Evolutionary conservation across 129 eudicot species (phyloP), one percentile per base, ranked within the genome.

Genomic region (Pittosporum tobira): DNA sequence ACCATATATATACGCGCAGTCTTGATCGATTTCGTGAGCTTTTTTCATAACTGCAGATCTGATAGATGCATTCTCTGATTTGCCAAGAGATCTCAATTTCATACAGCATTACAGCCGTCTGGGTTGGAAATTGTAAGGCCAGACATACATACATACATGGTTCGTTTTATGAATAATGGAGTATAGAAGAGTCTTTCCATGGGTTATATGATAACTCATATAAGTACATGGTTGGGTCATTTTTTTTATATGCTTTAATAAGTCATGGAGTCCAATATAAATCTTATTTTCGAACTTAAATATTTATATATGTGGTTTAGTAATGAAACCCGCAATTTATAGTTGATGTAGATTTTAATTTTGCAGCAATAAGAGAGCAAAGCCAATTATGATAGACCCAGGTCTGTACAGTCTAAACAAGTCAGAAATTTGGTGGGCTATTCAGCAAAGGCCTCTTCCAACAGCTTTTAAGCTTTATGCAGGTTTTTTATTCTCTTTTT

Each of bases 391-490:
- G 65, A 83, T 91, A 21, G 99, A 91, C 61, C 99, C 99, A 22
- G 96, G 83, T 61, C 72, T 91, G 64, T 66, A 86, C 21, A 81
- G 81, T 58, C 59, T 31, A 5, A 91, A 91, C 62, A 91, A 87
- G 63, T 86, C 99, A 51, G 88, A 91, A 28, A 87, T 91, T 40
- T 76, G 94, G 94, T 87, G 96, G 96, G 94, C 56, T 28, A 68
- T 83, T 62, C 79, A 87, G 75, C 91, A 83, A 65, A 78, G 99
- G 75, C 57, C 66, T 60, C 78, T 91, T 54, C 99, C 99, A 4
- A 78, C 96, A 30, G 94, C 99, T 74, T 91, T 91, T 82, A 91
- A 87, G 88, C 77, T 91, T 62, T 91, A 80, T 30, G 83, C 99
- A 73, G 99, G 99, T 91, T 45, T 44, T 14, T n/a, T 21, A 23